Percentiles rank a stretch among this genome's conserved stretches.
Conservation (phyloP, 768 basidiomycete genomes). For the Pleurotus citrinopileatus region DNA sequence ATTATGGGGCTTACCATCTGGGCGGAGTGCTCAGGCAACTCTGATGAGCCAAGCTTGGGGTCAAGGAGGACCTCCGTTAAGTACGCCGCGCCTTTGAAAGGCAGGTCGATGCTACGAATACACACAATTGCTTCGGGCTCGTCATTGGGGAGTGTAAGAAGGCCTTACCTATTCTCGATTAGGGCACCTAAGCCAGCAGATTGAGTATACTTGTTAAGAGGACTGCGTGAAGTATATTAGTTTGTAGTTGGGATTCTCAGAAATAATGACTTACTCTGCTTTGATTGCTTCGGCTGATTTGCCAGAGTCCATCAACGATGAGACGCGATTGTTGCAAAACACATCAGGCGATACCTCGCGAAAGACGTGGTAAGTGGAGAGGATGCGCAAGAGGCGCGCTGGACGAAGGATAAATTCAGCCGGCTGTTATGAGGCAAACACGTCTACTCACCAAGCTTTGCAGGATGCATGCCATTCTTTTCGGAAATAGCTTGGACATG, state of each 20-base stretch:
- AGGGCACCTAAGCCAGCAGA: constrained; percentile 16
- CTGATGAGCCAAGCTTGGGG: constrained; percentile 6
- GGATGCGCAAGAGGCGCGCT: constrained; percentile 32
- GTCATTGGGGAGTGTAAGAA: background rate
- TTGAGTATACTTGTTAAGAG: constrained; percentile 15
- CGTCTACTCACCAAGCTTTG: constrained; percentile 26
- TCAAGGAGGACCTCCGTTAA: constrained; percentile 19
- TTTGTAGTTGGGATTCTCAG: background rate
- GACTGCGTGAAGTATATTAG: constrained; percentile 12
- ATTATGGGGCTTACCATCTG: background rate
- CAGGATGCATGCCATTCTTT: constrained; percentile 22
- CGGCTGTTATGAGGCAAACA: background rate
- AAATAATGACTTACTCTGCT: constrained; percentile 21
- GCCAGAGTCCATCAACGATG: constrained; percentile 26
- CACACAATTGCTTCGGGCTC: background rate
- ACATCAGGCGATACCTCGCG: constrained; percentile 28
- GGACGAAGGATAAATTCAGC: background rate
- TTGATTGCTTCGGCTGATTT: constrained; percentile 24
- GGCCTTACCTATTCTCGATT: constrained; percentile 14
- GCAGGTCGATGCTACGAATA: constrained; percentile 20
- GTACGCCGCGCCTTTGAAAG: constrained; percentile 14
- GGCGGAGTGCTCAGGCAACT: background rate
- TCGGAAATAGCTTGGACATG: constrained; percentile 33
- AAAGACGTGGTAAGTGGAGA: constrained; percentile 34
- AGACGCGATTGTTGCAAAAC: constrained; percentile 33